phyloP scores from a whole-genome alignment of 441 rosid species.

The Lepidium campestre region DNA sequence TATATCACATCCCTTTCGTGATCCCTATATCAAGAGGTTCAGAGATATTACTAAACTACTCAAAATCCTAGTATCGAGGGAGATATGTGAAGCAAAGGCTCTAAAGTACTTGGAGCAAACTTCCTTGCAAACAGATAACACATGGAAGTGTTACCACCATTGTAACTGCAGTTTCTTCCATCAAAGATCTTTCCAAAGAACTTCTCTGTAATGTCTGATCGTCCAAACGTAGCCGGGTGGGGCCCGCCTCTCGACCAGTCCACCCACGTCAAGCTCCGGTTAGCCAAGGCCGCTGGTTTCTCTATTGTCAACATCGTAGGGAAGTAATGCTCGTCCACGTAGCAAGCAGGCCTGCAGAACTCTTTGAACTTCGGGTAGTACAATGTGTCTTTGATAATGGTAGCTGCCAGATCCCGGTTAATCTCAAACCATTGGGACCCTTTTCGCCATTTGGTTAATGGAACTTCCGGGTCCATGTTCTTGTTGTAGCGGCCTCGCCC shows the following conservation, averaged over 20 bases:
- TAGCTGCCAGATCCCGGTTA: slow-evolving; percentile 63
- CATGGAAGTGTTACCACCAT: slow-evolving; percentile 32
- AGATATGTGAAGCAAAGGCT: slow-evolving; percentile 52
- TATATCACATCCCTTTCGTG: slow-evolving; percentile 1
- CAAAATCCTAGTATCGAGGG: slow-evolving; percentile 50
- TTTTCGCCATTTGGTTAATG: slow-evolving; percentile 78
- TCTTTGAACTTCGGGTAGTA: slow-evolving; percentile 57
- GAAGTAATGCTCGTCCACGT: slow-evolving; percentile 92
- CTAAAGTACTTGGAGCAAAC: slow-evolving; percentile 73
- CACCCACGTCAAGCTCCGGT: slow-evolving; percentile 83
- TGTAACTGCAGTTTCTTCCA: slow-evolving; percentile 51
- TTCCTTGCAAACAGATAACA: slow-evolving; percentile 79
- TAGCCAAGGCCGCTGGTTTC: slow-evolving; percentile 53
- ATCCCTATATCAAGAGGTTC: neutral
- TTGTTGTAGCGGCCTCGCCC: slow-evolving; percentile 80
- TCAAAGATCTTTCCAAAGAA: slow-evolving; percentile 44
- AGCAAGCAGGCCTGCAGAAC: slow-evolving; percentile 80
- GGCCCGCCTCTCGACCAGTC: slow-evolving; percentile 97
- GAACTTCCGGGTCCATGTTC: slow-evolving; percentile 81
- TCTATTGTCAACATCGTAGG: slow-evolving; percentile 79
- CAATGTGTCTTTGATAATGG: slow-evolving; percentile 53
- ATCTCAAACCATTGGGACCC: slow-evolving; percentile 95
- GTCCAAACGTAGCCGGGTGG: slow-evolving; percentile 89
- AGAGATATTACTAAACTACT: slow-evolving; percentile 11
- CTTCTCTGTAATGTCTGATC: slow-evolving; percentile 55